A percentile compares a stretch with the other conserved stretches of the same genome.
Conservation (phyloP, 768 basidiomycete species). For the Tremella fuciformis region DNA sequence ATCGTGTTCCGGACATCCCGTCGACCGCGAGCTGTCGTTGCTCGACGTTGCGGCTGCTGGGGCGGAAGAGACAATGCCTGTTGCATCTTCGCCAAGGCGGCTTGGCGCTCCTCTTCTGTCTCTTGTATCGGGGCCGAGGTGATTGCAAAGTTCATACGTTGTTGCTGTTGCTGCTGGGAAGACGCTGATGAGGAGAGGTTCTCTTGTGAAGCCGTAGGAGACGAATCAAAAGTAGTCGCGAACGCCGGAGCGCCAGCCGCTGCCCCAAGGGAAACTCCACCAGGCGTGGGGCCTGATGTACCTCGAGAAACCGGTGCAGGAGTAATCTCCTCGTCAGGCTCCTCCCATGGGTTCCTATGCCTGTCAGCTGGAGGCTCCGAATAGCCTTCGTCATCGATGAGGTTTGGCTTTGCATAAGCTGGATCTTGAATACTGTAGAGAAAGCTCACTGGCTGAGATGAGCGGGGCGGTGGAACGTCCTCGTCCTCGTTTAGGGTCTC, state of each 20-base stretch:
- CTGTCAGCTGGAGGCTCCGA: slow-evolving; percentile 53
- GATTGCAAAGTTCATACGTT: slow-evolving; percentile 45
- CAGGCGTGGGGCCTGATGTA: slow-evolving; percentile 13
- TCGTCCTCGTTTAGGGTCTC: slow-evolving; percentile 34
- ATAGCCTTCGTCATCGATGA: slow-evolving; percentile 54
- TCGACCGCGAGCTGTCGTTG: slow-evolving; percentile 50
- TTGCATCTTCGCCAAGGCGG: slow-evolving; percentile 50
- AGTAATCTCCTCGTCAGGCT: slow-evolving; percentile 29
- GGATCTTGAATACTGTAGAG: neutral
- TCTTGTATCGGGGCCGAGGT: slow-evolving; percentile 50
- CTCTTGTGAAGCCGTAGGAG: slow-evolving; percentile 29
- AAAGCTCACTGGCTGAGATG: neutral
- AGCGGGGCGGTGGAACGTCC: neutral
- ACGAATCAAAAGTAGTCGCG: slow-evolving; percentile 26
- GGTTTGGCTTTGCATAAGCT: slow-evolving; percentile 12
- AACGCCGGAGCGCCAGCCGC: slow-evolving; percentile 19
- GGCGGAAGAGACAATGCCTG: slow-evolving; percentile 49
- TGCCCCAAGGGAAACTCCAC: neutral
- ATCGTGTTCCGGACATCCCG: slow-evolving; percentile 54
- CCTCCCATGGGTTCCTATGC: slow-evolving; percentile 52
- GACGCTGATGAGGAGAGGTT: slow-evolving; percentile 23
- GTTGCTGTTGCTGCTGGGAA: slow-evolving; percentile 17
- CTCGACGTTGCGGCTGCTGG: slow-evolving; percentile 32
- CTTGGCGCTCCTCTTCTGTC: slow-evolving; percentile 50
- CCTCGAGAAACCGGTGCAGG: too few species aligned